Evolutionary conservation across 768 basidiomycete species (phyloP), one percentile per base, ranked within the genome.

Genomic region (Kwoniella shandongensis): DNA sequence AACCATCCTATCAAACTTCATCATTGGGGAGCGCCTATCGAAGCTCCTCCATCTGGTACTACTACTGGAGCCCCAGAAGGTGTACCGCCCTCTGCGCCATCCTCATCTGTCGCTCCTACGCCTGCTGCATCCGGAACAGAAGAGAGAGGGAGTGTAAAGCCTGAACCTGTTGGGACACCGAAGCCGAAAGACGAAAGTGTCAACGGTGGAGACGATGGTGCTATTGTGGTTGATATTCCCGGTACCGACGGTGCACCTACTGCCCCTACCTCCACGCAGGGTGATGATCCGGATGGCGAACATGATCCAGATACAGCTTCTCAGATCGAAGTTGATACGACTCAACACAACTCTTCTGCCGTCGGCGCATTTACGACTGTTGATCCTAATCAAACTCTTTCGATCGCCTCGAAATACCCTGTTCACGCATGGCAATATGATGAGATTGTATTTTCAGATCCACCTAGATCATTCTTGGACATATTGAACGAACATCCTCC

Each of bases 381-480:
- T 44, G 11, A 44, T 40, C 32, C 32, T 32, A 32, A 32, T 35
- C 53, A 51, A 36, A 41, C 58, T 4, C 26, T 64, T 2, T 67
- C 68, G 0, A 64, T 67, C 17, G 65, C 67, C 4, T 22, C 61
- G 13, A 57, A 39, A 23, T 65, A 72, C 6, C 73, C 75, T 0
- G 90, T 99, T 26, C 88, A 96, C 74, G 88, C 91, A 0, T 99
- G 94, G 93, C 94, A 98, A 70, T 98, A 98, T 78, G 94, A 98
- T 77, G 96, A 99, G 78, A 83, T 98, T 62, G 90, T 98, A 49
- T 98, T 99, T 78, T 83, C 86, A 70, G 94, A 98, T 66, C 96
- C 96, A 1, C 90, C 87, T 62, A 86, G 88, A 57, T 81, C 85
- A 35, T 92, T 98, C 78, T 83, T 96, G 60, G 84, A 85, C 65